Evolutionary conservation across 768 basidiomycete species (phyloP), one percentile per base, ranked within the genome.

Genomic region (Phaffia tasmanica): DNA sequence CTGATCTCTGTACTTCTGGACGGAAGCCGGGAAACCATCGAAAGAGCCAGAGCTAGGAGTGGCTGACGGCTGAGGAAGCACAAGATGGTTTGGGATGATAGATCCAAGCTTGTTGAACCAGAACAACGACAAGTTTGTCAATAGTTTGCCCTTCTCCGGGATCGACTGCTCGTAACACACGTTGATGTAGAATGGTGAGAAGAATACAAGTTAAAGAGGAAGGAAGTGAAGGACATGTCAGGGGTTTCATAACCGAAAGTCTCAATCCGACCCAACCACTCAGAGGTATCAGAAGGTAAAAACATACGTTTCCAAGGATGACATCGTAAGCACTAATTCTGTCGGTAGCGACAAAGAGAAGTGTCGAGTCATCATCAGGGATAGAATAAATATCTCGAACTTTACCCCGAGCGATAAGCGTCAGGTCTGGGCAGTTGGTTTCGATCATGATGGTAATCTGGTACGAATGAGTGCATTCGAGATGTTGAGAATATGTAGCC

Each of bases 301-400:
- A 65, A 80, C 89, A 72, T 75, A 97, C 94, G 77, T 94, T 91
- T 74, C 84, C 84, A 69, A 99, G 82, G 73, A 98, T 86, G 71
- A 95, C 87, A 80, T 99, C 94, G 80, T 89, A 98, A 0, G 93
- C 93, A 23, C 89, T 94, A 74, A 98, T 94, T 70, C 95, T 82
- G 78, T 99, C 95, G 14, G 88, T 86, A 15, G 94, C 93, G 66
- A 98, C 86, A 74, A 98, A 98, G 51, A 99, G 82, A 23, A 99
- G 82, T 64, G 77, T 77, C 61, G 79, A 76, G 70, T 83, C 81
- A 62, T 84, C 81, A 25, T 82, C 80, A 7, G 83, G 84, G 6
- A 86, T 84, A 6, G 71, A 72, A 78, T 99, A 98, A 74, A 99
- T 86, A 76, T 98, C 94, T 65, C 95, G 84, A 25, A 99, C 95